A percentile compares a stretch with the other conserved stretches of the same genome.
These are phyloP conservation scores for Beauveria pseudobassiana DNA, from an alignment of 2,329 filamentous ascomycete genomes.

Conservation along the genomic window DNA sequence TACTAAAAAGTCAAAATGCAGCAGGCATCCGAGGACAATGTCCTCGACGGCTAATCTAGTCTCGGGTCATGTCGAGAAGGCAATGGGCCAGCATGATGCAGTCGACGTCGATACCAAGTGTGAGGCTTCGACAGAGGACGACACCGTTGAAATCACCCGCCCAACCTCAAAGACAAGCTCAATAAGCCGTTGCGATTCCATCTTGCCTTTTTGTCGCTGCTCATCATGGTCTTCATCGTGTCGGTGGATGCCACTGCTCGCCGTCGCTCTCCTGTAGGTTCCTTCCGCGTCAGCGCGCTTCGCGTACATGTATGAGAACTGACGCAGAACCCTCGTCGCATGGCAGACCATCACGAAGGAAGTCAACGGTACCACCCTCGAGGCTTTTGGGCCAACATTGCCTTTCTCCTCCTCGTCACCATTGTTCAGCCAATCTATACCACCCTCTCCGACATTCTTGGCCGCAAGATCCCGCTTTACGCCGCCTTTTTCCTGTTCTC, in stretches of 20 bases:
- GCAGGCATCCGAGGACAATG: background rate
- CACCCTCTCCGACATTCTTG: slow-evolving; percentile 26
- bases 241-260: background rate
- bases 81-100: background rate
- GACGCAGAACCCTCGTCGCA: background rate
- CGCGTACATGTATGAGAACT: background rate
- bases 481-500: slow-evolving; percentile 24
- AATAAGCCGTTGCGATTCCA: background rate
- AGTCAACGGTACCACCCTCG: slow-evolving; percentile 45
- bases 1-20: background rate
- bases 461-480: slow-evolving; percentile 25
- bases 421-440: slow-evolving; percentile 44
- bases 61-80: background rate
- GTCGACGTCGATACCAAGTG: background rate
- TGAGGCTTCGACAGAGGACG: background rate
- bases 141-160: background rate
- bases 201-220: background rate
- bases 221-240: background rate
- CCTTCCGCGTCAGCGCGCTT: background rate
- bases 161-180: background rate
- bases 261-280: background rate
- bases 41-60: background rate
- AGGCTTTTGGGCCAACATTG: slow-evolving; percentile 65
- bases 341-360: slow-evolving; percentile 36
- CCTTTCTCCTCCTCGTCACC: slow-evolving; percentile 59